Evolutionary conservation across 2,329 filamentous ascomycete species (phyloP).

Genomic region (Laburnicola sp.): DNA sequence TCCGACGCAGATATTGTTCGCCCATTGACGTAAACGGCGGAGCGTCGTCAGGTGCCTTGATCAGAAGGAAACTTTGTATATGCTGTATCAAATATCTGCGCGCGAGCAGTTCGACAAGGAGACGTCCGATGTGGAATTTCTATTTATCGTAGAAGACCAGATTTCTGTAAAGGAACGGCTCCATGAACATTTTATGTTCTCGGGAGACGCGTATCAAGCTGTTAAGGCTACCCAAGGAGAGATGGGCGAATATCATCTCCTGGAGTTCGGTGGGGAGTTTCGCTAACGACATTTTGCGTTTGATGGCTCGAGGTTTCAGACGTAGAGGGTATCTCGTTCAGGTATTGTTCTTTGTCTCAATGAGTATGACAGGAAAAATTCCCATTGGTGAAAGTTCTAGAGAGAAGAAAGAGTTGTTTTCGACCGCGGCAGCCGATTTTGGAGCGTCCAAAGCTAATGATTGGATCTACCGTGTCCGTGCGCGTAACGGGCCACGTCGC

Average conservation of each 20-base stretch:
- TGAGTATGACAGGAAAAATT: neutral
- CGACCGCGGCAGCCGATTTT: no score
- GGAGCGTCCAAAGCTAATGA: no score
- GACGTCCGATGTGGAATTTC: neutral
- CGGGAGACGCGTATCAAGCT: neutral
- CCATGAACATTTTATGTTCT: neutral
- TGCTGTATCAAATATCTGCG: neutral
- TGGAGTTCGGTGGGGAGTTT: neutral
- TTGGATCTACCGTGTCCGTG: no score
- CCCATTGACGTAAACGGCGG: neutral
- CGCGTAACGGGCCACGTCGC: no score
- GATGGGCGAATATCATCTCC: neutral
- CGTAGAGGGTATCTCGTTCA: no score
- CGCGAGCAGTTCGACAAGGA: neutral
- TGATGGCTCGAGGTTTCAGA: neutral
- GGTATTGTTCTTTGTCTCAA: neutral
- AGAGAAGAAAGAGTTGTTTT: neutral
- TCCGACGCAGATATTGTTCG: no score
- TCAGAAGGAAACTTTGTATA: neutral
- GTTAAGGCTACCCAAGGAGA: neutral
- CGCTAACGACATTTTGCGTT: neutral
- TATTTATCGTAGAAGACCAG: neutral
- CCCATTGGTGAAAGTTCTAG: neutral
- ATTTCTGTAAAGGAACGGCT: neutral
- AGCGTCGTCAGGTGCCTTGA: neutral